Evolutionary conservation across 768 basidiomycete genomes (phyloP).

Genomic region (Phylloporus rhodoxanthus): DNA sequence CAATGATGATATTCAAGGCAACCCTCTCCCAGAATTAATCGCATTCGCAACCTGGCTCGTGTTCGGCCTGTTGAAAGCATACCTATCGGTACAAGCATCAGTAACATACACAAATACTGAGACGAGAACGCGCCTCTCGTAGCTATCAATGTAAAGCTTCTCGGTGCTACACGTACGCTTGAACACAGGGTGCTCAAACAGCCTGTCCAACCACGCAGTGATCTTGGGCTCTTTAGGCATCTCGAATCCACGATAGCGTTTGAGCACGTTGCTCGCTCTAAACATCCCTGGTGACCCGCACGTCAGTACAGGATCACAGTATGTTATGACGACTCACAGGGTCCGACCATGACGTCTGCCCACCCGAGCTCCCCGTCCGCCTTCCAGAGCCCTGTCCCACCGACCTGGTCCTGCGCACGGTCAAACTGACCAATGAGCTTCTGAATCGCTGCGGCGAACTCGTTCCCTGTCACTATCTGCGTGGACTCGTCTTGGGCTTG

Average conservation of each 20-base stretch:
- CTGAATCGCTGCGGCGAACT: constrained; percentile 49
- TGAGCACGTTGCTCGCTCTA: constrained; percentile 56
- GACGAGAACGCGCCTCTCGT: constrained; percentile 49
- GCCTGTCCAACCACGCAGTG: constrained; percentile 44
- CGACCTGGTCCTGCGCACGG: constrained; percentile 42
- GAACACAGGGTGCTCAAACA: constrained; percentile 60
- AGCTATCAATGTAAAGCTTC: constrained; percentile 62
- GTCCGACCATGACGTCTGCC: constrained; percentile 63
- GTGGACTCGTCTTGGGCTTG: constrained; percentile 57
- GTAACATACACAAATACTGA: not conserved
- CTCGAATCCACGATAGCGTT: constrained; percentile 62
- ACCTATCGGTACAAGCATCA: constrained; percentile 37
- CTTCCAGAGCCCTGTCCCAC: constrained; percentile 53
- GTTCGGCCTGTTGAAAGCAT: constrained; percentile 71
- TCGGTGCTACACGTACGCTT: constrained; percentile 64
- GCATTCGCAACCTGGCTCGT: constrained; percentile 73
- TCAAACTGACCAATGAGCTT: constrained; percentile 50
- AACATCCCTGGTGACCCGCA: constrained; percentile 50
- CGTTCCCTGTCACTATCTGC: constrained; percentile 48
- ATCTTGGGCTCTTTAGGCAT: constrained; percentile 47
- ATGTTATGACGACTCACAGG: constrained; percentile 44
- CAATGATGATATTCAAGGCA: constrained; percentile 43
- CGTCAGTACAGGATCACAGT: not conserved
- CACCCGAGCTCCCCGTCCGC: constrained; percentile 52
- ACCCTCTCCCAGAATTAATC: constrained; percentile 57